phyloP scores from a whole-genome alignment of 2,329 filamentous ascomycete genomes.

The Calonectria pauciramosa region DNA sequence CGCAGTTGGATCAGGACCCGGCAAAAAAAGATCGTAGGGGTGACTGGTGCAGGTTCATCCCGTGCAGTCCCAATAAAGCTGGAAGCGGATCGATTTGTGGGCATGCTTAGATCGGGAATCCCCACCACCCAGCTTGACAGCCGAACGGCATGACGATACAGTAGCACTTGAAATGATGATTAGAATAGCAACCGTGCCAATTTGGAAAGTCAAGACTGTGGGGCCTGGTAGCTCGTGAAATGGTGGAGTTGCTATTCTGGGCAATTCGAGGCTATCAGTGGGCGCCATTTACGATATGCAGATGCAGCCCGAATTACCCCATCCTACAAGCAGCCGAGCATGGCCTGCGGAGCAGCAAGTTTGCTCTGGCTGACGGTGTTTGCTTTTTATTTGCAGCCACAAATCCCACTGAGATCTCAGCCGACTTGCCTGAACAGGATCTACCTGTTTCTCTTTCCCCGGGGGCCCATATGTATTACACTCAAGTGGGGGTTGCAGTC shows the following conservation, averaged over 20 bases:
- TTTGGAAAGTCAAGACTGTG: conserved; percentile 2
- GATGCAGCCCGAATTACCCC: conserved; percentile 4
- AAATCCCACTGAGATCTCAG: neutral
- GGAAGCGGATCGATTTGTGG: conserved; percentile 19
- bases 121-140: conserved; percentile 12
- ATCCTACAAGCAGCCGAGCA: neutral
- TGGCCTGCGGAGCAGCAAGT: neutral
- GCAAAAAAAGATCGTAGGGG: neutral
- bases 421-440: conserved; percentile 8
- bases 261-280: conserved; percentile 27
- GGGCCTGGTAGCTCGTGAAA: conserved; percentile 2
- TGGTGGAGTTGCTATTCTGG: conserved; percentile 22
- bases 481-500: neutral
- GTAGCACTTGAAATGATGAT: conserved; percentile 19
- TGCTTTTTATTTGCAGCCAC: neutral
- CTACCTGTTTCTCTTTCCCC: neutral
- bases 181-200: conserved; percentile 17
- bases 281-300: neutral
- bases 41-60: conserved; percentile 1
- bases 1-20: neutral
- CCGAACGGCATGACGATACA: conserved; percentile 15
- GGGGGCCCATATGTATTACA: neutral
- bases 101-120: conserved; percentile 13
- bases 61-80: conserved; percentile 23
- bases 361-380: neutral